Evolutionary conservation across 2,329 filamentous ascomycete genomes (phyloP).

Genomic region (Macrophomina pseudophaseolina): DNA sequence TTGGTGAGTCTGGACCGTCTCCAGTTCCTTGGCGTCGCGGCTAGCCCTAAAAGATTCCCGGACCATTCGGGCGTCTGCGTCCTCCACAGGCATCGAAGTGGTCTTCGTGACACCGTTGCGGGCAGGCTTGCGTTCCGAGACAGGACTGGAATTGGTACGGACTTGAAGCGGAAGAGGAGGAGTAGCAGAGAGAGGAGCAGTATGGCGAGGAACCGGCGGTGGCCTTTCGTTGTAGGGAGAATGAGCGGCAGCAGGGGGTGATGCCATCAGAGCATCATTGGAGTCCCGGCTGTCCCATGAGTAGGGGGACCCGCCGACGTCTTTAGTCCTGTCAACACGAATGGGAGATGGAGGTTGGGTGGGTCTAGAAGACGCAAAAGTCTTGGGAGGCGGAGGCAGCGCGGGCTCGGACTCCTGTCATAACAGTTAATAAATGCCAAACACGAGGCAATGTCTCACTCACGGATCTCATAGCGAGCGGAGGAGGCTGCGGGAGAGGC

Average conservation of each 20-base stretch:
- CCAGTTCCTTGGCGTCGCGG: slow-evolving; percentile 23
- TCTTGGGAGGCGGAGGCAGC: slow-evolving; percentile 24
- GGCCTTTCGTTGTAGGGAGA: slow-evolving; percentile 30
- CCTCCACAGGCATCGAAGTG: slow-evolving; percentile 31
- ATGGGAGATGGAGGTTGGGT: slow-evolving; percentile 22
- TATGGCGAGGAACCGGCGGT: slow-evolving; percentile 20
- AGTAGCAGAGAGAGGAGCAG: neutral
- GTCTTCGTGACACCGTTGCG: slow-evolving; percentile 16
- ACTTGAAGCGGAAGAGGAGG: slow-evolving; percentile 15
- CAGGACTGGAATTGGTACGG: slow-evolving; percentile 20
- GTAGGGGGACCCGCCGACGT: slow-evolving; percentile 55
- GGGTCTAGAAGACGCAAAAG: slow-evolving; percentile 19
- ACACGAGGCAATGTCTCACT: slow-evolving; percentile 20
- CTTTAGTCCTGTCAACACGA: slow-evolving; percentile 31
- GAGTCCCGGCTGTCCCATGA: slow-evolving; percentile 60
- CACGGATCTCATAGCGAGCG: slow-evolving; percentile 25
- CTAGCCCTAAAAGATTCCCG: slow-evolving; percentile 34
- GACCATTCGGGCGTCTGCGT: slow-evolving; percentile 36
- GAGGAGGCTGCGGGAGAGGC: slow-evolving; percentile 17
- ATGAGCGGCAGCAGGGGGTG: slow-evolving; percentile 42
- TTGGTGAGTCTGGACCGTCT: slow-evolving; percentile 5
- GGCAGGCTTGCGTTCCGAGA: slow-evolving; percentile 18
- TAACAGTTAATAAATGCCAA: slow-evolving; percentile 24
- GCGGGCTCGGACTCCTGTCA: slow-evolving; percentile 26
- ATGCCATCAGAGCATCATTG: slow-evolving; percentile 54